Base-by-base conservation (phyloP, 75 land plant genomes). In the Pinus taeda region DNA sequence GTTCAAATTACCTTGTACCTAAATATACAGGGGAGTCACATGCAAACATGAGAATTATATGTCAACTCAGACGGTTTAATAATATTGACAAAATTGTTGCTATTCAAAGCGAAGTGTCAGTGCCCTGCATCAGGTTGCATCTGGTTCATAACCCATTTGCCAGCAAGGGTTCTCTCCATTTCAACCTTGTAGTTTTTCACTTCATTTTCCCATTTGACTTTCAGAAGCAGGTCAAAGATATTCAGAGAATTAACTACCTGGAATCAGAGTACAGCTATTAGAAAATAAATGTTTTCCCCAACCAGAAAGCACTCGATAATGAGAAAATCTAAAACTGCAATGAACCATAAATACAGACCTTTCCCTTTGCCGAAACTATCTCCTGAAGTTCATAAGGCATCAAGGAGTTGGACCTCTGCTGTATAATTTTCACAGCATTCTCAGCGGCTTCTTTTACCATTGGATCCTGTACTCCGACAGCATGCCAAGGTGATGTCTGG, bases 331-430 rank as follows among this genome's bases (percentile, higher is more conserved):
- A 14, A 17, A 57, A 57, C 4, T 39, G 55, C 18, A 30, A 33
- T 6, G 39, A 57, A 17, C 39, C 18, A 49, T 6, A 63, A 42
- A 1, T 7, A 82, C 64, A 53, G 49, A 83, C 88, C 88, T 86
- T 76, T 45, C 81, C 81, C 55, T 80, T 78, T 0, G 88, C 88
- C 26, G 78, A 66, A 36, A 86, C 73, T 30, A 86, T 57, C 65
- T 86, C 78, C 74, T 80, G 65, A 72, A 86, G 88, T 82, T 83
- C 77, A 64, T 76, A 86, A 33, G 88, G 77, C 29, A 69, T 63
- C 60, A 86, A 61, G 17, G 88, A 86, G 79, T 86, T 86, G 15
- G 88, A 86, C 81, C 88, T 74, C 75, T 76, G 79, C 59, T 86
- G 82, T 21, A 86, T 36, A 17, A 12, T 26, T 30, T 74, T 65